Evolutionary conservation across 495 filamentous ascomycete genomes (phyloP).

Genomic region (Lophium mytilinum): DNA sequence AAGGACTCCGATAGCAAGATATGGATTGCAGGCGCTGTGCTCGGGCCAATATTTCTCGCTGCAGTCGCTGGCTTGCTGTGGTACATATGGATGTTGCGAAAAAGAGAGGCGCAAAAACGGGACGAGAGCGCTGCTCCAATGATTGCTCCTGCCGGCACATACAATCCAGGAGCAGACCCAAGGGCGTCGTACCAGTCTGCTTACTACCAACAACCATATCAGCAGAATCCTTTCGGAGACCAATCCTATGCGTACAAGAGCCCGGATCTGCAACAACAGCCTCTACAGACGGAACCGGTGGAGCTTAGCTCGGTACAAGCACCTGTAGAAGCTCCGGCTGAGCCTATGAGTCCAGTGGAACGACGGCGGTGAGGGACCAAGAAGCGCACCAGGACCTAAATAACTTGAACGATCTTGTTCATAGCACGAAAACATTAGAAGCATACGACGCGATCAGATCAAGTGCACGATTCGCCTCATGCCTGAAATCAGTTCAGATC

Average conservation of each 20-base stretch:
- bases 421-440: no score
- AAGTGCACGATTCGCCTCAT: no score
- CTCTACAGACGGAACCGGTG: neutral
- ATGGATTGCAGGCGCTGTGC: constrained; percentile 4
- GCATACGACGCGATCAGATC: no score
- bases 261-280: neutral
- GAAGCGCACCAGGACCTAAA: no score
- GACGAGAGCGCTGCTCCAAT: neutral
- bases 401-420: no score
- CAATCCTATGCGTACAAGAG: neutral
- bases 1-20: neutral
- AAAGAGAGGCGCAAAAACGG: neutral
- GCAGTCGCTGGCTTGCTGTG: constrained; percentile 4
- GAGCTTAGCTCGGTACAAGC: neutral
- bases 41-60: neutral
- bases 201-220: neutral
- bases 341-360: neutral
- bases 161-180: neutral
- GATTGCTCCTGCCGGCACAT: neutral
- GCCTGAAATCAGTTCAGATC: no score
- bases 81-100: constrained; percentile 4
- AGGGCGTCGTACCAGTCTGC: neutral
- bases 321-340: neutral
- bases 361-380: neutral
- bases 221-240: neutral